Evolutionary conservation across 176 grass and related monocot species (phyloP), one percentile per base, ranked within the genome.

Genomic region (Eleusine coracana): DNA sequence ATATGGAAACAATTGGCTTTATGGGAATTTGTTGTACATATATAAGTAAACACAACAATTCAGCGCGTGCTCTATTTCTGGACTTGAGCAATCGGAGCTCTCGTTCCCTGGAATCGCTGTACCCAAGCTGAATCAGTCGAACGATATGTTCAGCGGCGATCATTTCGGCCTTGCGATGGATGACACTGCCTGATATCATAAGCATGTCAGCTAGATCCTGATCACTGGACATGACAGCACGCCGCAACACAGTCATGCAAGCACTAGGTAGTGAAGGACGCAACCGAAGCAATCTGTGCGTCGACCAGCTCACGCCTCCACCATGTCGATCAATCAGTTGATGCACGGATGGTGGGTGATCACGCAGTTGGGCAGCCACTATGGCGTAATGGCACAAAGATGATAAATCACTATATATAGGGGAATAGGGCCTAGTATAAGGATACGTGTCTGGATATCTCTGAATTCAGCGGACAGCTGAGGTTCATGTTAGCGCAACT

Each of bases 181-280:
- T 85, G 76, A 76, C 71, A 71, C 45, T 81, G 65, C 7, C 55
- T 73, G 78, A 89, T 73, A 73, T 86, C 83, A 73, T 42, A 78
- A 73, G n/a, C 17, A 78, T 68, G 88, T 59, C 67, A 68, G 76
- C 49, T 25, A 16, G 25, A 75, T 21, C 55, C 4, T 0, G 18
- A 59, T 75, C 50, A 23, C 7, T 58, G 42, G 58, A 52, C 29
- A 51, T 10, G 45, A 86, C 58, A 73, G 60, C 68, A 66, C 13
- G n/a, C 45, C 16, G 48, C 76, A 48, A 44, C 39, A 80, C 12
- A 34, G 38, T 75, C 25, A 75, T 49, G 70, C 49, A 58, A 68
- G 77, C 61, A 82, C 65, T 64, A n/a, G 42, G 15, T 28, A 66
- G 37, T 9, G 78, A 76, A n/a, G 25, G 71, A 81, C 64, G 27